Evolutionary conservation across 108 stramenopile species (phyloP).

Genomic region (Conticribra weissflogii): DNA sequence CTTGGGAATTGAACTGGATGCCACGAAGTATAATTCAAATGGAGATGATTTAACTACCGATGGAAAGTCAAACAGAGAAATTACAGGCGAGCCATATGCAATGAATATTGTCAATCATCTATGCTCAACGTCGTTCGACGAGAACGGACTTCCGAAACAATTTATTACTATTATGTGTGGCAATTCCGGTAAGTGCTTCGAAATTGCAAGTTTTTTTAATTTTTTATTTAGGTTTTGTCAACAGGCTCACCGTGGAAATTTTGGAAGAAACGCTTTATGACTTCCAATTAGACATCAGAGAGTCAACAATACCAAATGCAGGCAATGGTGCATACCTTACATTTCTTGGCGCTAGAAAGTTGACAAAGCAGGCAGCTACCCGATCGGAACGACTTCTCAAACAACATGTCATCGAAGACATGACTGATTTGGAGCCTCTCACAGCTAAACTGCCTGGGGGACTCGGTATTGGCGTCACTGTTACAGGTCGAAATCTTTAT

Average conservation of each 20-base stretch:
- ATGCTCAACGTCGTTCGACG: neutral
- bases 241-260: too few species aligned
- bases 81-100: neutral
- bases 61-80: neutral
- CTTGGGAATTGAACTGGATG: neutral
- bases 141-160: neutral
- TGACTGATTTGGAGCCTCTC: conserved; percentile 15
- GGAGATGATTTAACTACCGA: neutral
- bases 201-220: neutral
- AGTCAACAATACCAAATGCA: conserved; percentile 60
- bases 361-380: conserved; percentile 23
- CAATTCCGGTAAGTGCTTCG: neutral
- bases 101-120: neutral
- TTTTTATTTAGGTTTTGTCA: neutral
- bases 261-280: conserved; percentile 68
- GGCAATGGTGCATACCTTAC: conserved; percentile 77
- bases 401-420: conserved; percentile 1
- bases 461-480: conserved; percentile 37
- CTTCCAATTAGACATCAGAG: conserved; percentile 49
- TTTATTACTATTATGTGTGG: neutral
- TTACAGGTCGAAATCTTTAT: conserved; percentile 53
- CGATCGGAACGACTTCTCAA: conserved; percentile 12
- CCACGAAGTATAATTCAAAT: neutral
- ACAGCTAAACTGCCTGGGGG: conserved; percentile 28
- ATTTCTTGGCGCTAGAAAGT: conserved; percentile 61